A percentile compares a stretch with the other conserved stretches of the same genome.
These are phyloP conservation scores for Tympanopsis confertula DNA, from an alignment of 2,329 filamentous ascomycete genomes.

Conservation along the genomic window DNA sequence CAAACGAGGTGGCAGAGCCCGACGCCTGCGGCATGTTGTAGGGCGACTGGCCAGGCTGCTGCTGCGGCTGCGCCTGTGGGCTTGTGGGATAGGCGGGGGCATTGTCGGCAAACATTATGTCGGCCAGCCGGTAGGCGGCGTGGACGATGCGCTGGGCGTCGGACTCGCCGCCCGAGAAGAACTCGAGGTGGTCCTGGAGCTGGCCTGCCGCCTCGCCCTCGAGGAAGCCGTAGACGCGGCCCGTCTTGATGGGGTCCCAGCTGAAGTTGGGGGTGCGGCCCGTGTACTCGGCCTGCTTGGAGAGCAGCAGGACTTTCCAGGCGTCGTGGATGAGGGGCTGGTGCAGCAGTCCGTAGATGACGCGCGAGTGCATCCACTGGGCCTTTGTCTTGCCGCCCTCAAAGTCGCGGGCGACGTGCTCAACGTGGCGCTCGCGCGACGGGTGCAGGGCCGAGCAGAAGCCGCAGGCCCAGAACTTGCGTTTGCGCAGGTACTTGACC, in stretches of 20 bases:
- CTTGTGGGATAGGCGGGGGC: not conserved
- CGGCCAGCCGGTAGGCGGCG: slow-evolving; percentile 44
- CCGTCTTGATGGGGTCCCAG: slow-evolving; percentile 46
- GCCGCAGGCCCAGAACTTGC: slow-evolving; percentile 58
- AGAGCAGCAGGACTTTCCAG: slow-evolving; percentile 44
- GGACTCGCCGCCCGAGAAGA: slow-evolving; percentile 45
- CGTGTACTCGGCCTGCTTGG: slow-evolving; percentile 40
- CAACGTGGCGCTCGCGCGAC: slow-evolving; percentile 54
- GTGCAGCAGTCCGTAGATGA: slow-evolving; percentile 56
- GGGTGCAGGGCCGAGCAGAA: slow-evolving; percentile 54
- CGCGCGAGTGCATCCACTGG: slow-evolving; percentile 60
- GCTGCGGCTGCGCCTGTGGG: not conserved
- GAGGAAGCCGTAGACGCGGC: slow-evolving; percentile 42
- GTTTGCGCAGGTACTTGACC: slow-evolving; percentile 49
- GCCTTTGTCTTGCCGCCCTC: slow-evolving; percentile 49
- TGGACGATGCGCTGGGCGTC: slow-evolving; percentile 45
- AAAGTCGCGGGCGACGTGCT: slow-evolving; percentile 58
- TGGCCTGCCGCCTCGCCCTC: slow-evolving; percentile 53
- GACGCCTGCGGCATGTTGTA: not conserved
- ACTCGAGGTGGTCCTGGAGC: slow-evolving; percentile 53
- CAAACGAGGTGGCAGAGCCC: not conserved
- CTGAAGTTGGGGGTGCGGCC: slow-evolving; percentile 26
- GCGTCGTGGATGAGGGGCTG: slow-evolving; percentile 49
- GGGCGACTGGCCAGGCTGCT: not conserved
- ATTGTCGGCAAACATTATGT: slow-evolving; percentile 9